These are phyloP conservation scores for Drechslerella coelobrocha DNA, from an alignment of 2,329 filamentous ascomycete species.

Conservation along the genomic window DNA sequence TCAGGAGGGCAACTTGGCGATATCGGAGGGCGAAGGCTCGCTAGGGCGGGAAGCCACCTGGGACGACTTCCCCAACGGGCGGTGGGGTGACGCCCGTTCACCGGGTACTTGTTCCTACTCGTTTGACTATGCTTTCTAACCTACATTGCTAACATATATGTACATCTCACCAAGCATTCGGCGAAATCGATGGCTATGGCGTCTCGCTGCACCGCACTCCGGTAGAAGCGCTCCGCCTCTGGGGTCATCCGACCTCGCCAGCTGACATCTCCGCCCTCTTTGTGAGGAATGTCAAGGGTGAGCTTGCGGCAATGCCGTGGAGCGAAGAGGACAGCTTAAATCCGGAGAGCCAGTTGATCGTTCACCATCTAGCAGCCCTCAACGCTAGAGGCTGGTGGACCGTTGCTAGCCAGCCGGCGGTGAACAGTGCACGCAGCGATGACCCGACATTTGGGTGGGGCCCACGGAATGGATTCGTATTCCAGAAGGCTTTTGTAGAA, in stretches of 20 bases:
- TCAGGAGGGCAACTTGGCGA: slow-evolving; percentile 81
- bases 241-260: slow-evolving; percentile 75
- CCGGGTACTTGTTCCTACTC: slow-evolving; percentile 60
- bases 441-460: slow-evolving; percentile 91
- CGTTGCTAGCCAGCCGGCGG: slow-evolving; percentile 90
- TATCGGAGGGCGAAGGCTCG: slow-evolving; percentile 89
- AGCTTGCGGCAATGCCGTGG: slow-evolving; percentile 85
- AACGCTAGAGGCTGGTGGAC: slow-evolving; percentile 93
- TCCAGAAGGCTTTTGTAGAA: slow-evolving; percentile 98
- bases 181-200: slow-evolving; percentile 97
- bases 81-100: slow-evolving; percentile 91
- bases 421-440: slow-evolving; percentile 80
- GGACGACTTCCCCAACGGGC: slow-evolving; percentile 97
- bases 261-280: slow-evolving; percentile 82
- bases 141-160: neutral
- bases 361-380: slow-evolving; percentile 73
- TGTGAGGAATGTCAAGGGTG: slow-evolving; percentile 77
- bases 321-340: slow-evolving; percentile 89
- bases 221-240: slow-evolving; percentile 80
- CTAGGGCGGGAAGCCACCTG: slow-evolving; percentile 94
- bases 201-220: slow-evolving; percentile 91
- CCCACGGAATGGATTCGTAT: slow-evolving; percentile 88
- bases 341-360: slow-evolving; percentile 83
- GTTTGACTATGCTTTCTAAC: slow-evolving; percentile 10
- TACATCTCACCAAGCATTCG: slow-evolving; percentile 69